Evolutionary conservation across 2,329 filamentous ascomycete species (phyloP).

Genomic region (Claviceps citrina): DNA sequence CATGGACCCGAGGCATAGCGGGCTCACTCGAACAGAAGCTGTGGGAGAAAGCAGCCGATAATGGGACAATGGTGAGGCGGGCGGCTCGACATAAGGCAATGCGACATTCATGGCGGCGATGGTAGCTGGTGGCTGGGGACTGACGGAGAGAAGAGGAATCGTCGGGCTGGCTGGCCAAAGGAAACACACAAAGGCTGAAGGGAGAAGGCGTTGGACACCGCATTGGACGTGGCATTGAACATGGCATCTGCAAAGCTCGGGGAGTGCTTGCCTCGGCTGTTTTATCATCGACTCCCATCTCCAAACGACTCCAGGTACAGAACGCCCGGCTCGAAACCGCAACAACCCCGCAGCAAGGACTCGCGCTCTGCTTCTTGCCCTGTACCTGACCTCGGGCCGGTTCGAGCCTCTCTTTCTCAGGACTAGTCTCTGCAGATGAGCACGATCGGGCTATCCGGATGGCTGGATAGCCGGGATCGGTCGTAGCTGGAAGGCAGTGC

Average conservation of each 20-base stretch:
- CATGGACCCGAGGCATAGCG: constrained; percentile 50
- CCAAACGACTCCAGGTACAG: too few relatives aligned
- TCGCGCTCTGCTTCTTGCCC: neutral
- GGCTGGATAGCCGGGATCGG: too few relatives aligned
- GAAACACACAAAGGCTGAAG: neutral
- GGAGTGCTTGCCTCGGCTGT: neutral
- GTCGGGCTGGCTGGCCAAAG: neutral
- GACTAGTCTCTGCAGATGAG: too few relatives aligned
- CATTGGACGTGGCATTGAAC: too few relatives aligned
- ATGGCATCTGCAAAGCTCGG: neutral
- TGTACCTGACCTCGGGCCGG: too few relatives aligned
- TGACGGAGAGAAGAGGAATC: neutral
- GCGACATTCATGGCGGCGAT: constrained; percentile 7
- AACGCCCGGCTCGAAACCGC: neutral
- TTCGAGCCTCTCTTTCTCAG: too few relatives aligned
- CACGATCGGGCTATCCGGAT: too few relatives aligned
- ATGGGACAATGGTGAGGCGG: constrained; percentile 45
- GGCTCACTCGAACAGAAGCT: constrained; percentile 51
- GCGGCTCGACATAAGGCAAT: constrained; percentile 28
- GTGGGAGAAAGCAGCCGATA: constrained; percentile 52
- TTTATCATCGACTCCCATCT: too few relatives aligned
- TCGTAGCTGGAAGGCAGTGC: too few relatives aligned
- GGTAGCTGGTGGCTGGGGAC: neutral
- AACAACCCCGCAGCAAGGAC: neutral
- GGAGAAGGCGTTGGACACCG: neutral